Percentiles rank a stretch among this genome's conserved stretches.
Conservation (phyloP, 257 asterid species). For the Nicotiana sylvestris region DNA sequence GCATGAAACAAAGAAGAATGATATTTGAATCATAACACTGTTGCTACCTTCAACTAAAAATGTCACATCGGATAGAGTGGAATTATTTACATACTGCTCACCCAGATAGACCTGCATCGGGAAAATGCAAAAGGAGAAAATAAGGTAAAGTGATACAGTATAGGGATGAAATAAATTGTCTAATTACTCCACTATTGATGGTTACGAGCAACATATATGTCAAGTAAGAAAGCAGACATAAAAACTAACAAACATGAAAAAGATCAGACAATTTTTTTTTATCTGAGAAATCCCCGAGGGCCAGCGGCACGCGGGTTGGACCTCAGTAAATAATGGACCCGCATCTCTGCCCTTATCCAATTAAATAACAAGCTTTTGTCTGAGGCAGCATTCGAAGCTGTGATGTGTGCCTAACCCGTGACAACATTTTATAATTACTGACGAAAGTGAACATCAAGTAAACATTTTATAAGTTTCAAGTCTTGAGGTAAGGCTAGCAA, state of each 20-base stretch:
- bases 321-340: too few species aligned
- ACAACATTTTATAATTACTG: neutral
- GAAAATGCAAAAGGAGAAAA: constrained; percentile 1
- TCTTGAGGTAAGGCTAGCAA: neutral
- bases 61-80: constrained; percentile 88
- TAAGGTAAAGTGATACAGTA: neutral
- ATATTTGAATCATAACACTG: neutral
- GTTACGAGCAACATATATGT: neutral
- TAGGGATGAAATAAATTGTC: neutral
- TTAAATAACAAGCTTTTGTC: too few species aligned
- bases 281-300: too few species aligned
- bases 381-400: too few species aligned
- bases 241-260: neutral
- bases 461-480: neutral
- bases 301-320: too few species aligned
- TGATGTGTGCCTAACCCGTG: too few species aligned
- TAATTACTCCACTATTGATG: neutral
- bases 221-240: neutral
- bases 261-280: neutral
- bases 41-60: constrained; percentile 87
- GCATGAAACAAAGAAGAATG: neutral
- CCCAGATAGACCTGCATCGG: constrained; percentile 88
- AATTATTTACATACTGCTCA: constrained; percentile 83
- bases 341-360: too few species aligned
- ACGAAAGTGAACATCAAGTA: neutral